Evolutionary conservation across 106 monocot genomes (phyloP), one percentile per base, ranked within the genome.

Genomic region (Dioscorea zingiberensis): DNA sequence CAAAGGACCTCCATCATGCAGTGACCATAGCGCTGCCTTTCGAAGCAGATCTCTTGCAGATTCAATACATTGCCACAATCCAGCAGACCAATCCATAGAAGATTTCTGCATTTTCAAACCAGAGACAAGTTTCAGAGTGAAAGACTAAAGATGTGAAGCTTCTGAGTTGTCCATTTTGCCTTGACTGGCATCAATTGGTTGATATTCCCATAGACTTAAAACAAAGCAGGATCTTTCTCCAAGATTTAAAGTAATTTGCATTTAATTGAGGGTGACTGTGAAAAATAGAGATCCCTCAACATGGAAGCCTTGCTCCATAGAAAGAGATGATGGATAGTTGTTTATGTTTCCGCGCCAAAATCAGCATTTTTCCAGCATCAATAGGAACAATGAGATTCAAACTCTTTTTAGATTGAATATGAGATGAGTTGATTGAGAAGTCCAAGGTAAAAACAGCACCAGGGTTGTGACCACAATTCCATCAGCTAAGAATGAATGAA

Each of bases 1-100:
- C 56, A 98, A 62, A 60, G 97, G 91, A 44, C 55, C 64, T 17
- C 97, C 92, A 88, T 98, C 97, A 30, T n/a, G 88, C 79, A 69
- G 97, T 98, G 23, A 85, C 88, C 97, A 98, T 98, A 55, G n/a
- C n/a, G 97, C 97, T 47, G 85, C 92, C 76, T n/a, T n/a, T 98
- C 97, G 60, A 98, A 81, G 60, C 81, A 71, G 26, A 76, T 75
- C 46, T 98, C 86, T 48, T 78, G 71, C 15, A 98, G 71, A n/a
- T 63, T 98, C 97, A 73, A 89, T 67, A 69, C 97, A 98, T 71
- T 69, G 86, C 92, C 88, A 98, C 11, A 92, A 74, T 64, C 66
- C 71, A 28, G 63, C 15, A 62, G 84, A 68, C 48, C 32, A 65
- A 25, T 77, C 64, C 2, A 67, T 45, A 63, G 62, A 72, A 48